Conservation (phyloP, 208 protist genomes). For the Trypanosoma cruzi region DNA sequence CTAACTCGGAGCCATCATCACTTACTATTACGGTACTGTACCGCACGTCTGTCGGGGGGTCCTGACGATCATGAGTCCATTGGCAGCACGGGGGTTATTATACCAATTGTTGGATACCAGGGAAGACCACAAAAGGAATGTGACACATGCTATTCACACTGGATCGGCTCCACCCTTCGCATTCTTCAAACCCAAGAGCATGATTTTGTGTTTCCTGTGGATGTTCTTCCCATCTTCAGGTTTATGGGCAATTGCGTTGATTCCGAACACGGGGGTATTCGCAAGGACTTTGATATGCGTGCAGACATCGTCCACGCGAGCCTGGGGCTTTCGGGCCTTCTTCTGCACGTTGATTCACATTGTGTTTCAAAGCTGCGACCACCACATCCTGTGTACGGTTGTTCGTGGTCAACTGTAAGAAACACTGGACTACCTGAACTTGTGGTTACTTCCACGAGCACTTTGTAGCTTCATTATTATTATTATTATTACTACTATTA, state of each 20-base stretch:
- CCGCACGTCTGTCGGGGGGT: slow-evolving; percentile 5
- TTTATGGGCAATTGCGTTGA: slow-evolving; percentile 20
- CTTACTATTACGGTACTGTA: slow-evolving; percentile 19
- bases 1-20: slow-evolving; percentile 15
- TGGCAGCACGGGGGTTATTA: neutral
- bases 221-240: slow-evolving; percentile 7
- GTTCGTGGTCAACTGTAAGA: slow-evolving; percentile 19
- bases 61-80: slow-evolving; percentile 5
- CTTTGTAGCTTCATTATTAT: too few species aligned
- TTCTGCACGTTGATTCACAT: slow-evolving; percentile 5
- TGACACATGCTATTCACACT: slow-evolving; percentile 54
- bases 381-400: slow-evolving; percentile 33
- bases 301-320: slow-evolving; percentile 23
- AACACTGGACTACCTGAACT: slow-evolving; percentile 17
- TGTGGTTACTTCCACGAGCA: neutral
- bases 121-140: slow-evolving; percentile 39
- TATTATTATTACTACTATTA: too few species aligned
- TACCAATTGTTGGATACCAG: slow-evolving; percentile 26
- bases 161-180: slow-evolving; percentile 34
- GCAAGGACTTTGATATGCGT: slow-evolving; percentile 10
- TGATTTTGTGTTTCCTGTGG: slow-evolving; percentile 6
- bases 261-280: slow-evolving; percentile 10
- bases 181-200: slow-evolving; percentile 15
- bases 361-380: neutral
- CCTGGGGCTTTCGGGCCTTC: slow-evolving; percentile 27